Percentiles rank a stretch among this genome's conserved stretches.
Evolutionary conservation across 345 rosid genomes (phyloP).

Genomic region (Dipteronia sinensis): DNA sequence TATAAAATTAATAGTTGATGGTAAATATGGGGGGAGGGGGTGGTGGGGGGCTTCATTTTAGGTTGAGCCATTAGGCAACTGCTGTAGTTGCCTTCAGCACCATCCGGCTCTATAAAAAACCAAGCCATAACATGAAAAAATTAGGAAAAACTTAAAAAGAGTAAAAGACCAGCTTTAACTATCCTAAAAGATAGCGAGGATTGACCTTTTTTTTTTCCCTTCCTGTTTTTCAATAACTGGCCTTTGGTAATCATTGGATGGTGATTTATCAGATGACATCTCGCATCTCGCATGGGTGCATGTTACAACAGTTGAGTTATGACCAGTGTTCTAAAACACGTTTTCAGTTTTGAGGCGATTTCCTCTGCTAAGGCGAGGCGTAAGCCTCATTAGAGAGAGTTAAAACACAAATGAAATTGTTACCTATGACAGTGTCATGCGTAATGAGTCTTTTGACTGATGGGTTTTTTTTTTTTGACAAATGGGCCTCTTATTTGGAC

Average conservation of each 20-base stretch:
- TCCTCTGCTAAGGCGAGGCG: no score
- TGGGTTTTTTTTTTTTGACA: no score
- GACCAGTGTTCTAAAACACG: no score
- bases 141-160: not conserved
- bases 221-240: not conserved
- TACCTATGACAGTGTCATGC: no score
- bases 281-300: not conserved
- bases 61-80: not conserved
- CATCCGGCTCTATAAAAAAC: not conserved
- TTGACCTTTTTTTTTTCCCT: not conserved
- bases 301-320: not conserved
- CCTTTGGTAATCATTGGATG: not conserved
- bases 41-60: not conserved
- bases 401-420: no score
- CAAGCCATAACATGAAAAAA: not conserved
- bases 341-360: no score
- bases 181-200: not conserved
- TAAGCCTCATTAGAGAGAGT: no score
- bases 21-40: not conserved
- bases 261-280: not conserved
- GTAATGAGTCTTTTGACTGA: no score
- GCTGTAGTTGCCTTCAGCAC: no score
- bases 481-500: no score
- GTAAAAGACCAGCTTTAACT: not conserved
- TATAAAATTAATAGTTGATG: not conserved